phyloP scores from a whole-genome alignment of 73 alveolate genomes.

The Paramecium primaurelia region DNA sequence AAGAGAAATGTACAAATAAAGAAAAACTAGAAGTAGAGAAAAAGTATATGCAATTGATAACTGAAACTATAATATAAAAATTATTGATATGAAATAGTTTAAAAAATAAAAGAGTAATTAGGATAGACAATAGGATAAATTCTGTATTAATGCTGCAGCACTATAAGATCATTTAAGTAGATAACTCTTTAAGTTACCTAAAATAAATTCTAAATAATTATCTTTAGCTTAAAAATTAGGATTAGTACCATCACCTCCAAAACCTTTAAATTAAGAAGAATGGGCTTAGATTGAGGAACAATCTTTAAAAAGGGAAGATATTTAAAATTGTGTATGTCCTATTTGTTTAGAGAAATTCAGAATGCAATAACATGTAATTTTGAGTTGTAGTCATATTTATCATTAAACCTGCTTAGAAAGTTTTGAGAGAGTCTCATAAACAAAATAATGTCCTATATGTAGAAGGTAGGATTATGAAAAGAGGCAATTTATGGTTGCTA shows the following conservation, averaged over 20 bases:
- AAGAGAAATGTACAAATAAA: background rate
- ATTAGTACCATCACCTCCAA: slow-evolving; percentile 54
- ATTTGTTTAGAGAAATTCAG: slow-evolving; percentile 56
- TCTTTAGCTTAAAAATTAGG: slow-evolving; percentile 63
- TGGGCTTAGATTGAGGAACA: slow-evolving; percentile 52
- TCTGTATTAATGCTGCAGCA: slow-evolving; percentile 57
- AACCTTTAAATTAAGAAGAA: slow-evolving; percentile 53
- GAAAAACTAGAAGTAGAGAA: background rate
- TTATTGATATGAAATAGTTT: background rate
- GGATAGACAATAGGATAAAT: background rate
- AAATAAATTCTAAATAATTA: background rate
- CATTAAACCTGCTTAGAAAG: slow-evolving; percentile 56
- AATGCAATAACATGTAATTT: slow-evolving; percentile 45
- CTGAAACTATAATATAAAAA: background rate
- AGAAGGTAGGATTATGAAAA: slow-evolving; percentile 59
- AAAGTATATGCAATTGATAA: background rate
- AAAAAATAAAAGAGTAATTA: background rate
- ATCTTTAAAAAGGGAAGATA: slow-evolving; percentile 38
- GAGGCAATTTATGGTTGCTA: slow-evolving; percentile 19
- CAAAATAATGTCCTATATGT: slow-evolving; percentile 63
- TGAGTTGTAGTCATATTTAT: slow-evolving; percentile 56
- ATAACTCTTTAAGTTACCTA: background rate
- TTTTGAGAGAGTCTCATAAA: slow-evolving; percentile 55
- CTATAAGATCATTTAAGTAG: slow-evolving; percentile 56
- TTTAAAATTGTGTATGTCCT: slow-evolving; percentile 56